Base-by-base conservation (phyloP, 352 stramenopile genomes). In the Phytopythium oedochilum region DNA sequence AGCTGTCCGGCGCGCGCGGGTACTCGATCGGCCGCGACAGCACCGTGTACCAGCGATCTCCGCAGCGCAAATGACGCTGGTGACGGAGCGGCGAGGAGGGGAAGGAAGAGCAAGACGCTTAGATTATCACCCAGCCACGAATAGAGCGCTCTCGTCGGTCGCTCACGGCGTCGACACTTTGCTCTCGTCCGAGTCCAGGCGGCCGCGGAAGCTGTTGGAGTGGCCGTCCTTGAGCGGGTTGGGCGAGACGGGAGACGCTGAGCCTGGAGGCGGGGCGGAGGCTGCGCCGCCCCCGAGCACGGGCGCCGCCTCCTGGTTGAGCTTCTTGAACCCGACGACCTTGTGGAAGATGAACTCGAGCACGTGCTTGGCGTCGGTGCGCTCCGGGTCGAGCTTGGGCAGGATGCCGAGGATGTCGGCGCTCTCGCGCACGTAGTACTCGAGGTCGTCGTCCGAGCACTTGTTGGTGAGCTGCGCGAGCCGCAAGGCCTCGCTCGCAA, bases 381-480 rank as follows among this genome's bases (percentile, higher is more conserved):
- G 78, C 42, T 91, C 77, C 32, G 78, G 59, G 29, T 89, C 84
- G 34, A 93, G 71, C 44, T 86, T 92, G 11, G 78, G 68, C 14
- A 89, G 25, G 43, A 97, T 91, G 23, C 88, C 92, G 20, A 98
- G 67, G 50, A 98, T 97, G 42, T 96, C 85, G 44, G 89, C 92
- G 35, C 86, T 91, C 60, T 98, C 93, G 52, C 88, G 80, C 47
- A 98, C 75, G 70, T 97, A 98, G 68, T 98, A 96, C 60, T 98
- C 92, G 20, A 98, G 67, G 51, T 98, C 90, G 53, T 96, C 83
- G 57, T 98, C 89, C 28, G 84, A 93, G 70, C 86, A 98, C 75
- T 98, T 97, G 73, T 98, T 98, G 11, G 90, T 97, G 44, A 99
- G 88, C 67, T 98, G 91, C 2, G 92, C 92, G 32, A 99, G 77